A percentile compares a stretch with the other conserved stretches of the same genome.
Evolutionary conservation across 352 stramenopile genomes (phyloP).

Genomic region (Aphanomyces cochlioides): DNA sequence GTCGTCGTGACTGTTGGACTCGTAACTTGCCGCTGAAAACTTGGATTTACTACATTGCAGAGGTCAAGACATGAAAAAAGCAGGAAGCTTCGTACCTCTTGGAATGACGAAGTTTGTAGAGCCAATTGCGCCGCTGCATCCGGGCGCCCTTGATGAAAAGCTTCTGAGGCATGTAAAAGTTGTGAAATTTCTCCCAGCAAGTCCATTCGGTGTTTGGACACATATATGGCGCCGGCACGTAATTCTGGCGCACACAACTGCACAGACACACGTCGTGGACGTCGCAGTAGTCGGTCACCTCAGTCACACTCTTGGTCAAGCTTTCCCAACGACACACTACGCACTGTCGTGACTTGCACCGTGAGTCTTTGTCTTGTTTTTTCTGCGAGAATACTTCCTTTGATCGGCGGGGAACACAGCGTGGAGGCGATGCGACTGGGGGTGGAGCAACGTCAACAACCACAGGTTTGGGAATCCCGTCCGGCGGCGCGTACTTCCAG

Average conservation of each 20-base stretch:
- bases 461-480: neutral
- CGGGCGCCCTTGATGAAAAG: conserved; percentile 21
- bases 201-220: conserved; percentile 26
- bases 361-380: conserved; percentile 4
- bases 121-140: neutral
- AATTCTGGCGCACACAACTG: conserved; percentile 17
- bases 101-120: conserved; percentile 14
- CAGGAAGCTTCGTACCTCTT: neutral
- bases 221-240: conserved; percentile 15
- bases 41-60: too few relatives aligned
- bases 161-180: conserved; percentile 28
- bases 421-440: neutral
- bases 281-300: conserved; percentile 34
- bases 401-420: conserved; percentile 3
- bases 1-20: too few relatives aligned
- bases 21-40: too few relatives aligned
- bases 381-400: neutral
- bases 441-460: neutral
- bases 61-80: too few relatives aligned
- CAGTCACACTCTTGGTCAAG: conserved; percentile 26
- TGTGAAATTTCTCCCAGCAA: conserved; percentile 34
- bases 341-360: conserved; percentile 27
- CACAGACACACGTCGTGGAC: conserved; percentile 32
- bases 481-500: conserved; percentile 6
- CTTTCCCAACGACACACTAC: conserved; percentile 33